These are phyloP conservation scores for Aristolochia contorta DNA, from an alignment of 164 flowering plant species.

Conservation along the genomic window DNA sequence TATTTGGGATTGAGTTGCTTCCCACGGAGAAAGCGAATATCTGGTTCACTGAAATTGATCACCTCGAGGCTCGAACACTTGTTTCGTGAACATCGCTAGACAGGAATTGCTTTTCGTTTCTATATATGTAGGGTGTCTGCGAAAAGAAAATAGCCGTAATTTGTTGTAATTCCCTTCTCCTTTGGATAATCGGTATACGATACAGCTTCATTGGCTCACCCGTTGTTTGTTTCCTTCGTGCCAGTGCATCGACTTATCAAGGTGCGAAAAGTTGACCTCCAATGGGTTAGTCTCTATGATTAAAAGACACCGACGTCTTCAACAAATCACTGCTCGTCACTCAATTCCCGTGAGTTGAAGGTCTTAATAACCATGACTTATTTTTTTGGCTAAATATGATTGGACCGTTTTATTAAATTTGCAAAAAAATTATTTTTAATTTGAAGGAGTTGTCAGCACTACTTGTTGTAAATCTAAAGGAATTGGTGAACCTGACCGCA, in stretches of 20 bases:
- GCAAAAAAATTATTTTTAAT: conserved; percentile 4
- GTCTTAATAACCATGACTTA: background rate
- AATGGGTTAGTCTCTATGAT: conserved; percentile 37
- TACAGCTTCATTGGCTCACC: background rate
- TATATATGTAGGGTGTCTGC: too few relatives aligned
- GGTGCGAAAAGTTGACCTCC: conserved; percentile 41
- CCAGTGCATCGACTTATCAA: conserved; percentile 53
- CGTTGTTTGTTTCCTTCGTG: background rate
- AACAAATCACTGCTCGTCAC: conserved; percentile 39
- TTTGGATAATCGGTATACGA: background rate
- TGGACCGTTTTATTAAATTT: background rate
- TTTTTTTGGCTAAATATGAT: background rate
- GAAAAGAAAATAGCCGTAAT: too few relatives aligned
- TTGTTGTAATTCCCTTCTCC: background rate
- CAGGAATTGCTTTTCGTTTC: background rate
- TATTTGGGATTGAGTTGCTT: background rate
- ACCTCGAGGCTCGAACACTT: background rate
- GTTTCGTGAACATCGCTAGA: background rate
- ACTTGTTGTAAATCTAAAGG: conserved; percentile 25
- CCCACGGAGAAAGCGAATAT: background rate
- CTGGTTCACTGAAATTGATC: background rate
- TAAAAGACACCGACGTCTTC: conserved; percentile 31
- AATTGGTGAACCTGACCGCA: conserved; percentile 29
- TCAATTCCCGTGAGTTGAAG: conserved; percentile 40
- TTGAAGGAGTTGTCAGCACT: conserved; percentile 35